Percentiles rank a stretch among this genome's conserved stretches.
Evolutionary conservation across 257 asterid species (phyloP).

Genomic region (Fraxinus americana): DNA sequence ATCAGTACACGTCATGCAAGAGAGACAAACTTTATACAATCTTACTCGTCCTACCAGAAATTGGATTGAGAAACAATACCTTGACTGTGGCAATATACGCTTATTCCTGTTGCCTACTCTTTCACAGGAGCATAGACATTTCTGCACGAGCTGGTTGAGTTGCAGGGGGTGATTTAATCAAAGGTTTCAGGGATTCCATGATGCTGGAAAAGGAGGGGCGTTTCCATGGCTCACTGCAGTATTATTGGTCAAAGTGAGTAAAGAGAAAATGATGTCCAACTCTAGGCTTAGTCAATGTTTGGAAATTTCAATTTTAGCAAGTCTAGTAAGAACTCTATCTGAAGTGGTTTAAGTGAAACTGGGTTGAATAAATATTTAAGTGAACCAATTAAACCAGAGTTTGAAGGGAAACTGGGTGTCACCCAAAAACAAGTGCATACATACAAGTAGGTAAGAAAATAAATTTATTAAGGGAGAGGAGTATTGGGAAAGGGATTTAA

Average conservation of each 20-base stretch:
- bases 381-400: background rate
- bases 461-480: background rate
- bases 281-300: conserved; percentile 14
- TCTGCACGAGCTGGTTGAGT: conserved; percentile 55
- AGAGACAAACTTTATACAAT: conserved; percentile 35
- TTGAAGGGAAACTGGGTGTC: background rate
- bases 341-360: background rate
- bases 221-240: conserved; percentile 88
- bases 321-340: background rate
- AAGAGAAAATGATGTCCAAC: conserved; percentile 20
- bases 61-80: conserved; percentile 22
- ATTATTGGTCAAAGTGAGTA: conserved; percentile 19
- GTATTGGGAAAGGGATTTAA: background rate
- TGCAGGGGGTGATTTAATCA: conserved; percentile 51
- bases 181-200: conserved; percentile 78
- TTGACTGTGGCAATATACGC: conserved; percentile 14
- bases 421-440: background rate
- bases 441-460: background rate
- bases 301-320: background rate
- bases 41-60: conserved; percentile 24
- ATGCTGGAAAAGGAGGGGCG: conserved; percentile 84
- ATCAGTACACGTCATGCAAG: background rate
- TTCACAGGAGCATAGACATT: conserved; percentile 46
- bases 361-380: background rate
- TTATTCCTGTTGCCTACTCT: conserved; percentile 22